Evolutionary conservation across 1,284 basidiomycete species (phyloP), one percentile per base, ranked within the genome.

Genomic region (Vanrija pseudolonga): DNA sequence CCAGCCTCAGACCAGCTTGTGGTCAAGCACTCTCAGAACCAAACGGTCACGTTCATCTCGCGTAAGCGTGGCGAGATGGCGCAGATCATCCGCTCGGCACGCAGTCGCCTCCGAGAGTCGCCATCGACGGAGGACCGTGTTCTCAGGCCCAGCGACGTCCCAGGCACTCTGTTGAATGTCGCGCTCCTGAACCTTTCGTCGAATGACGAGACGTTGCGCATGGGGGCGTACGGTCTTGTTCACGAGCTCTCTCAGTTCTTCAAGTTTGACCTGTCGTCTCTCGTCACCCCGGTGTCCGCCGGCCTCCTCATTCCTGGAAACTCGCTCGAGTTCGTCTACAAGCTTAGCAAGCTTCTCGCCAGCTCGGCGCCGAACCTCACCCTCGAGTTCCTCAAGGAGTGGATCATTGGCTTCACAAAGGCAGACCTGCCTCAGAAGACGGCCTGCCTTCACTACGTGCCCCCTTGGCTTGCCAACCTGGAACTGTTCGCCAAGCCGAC

Each of bases 391-490:
- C 79, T 94, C 52, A 84, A 85, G 19, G 90, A 93, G 74, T 87
- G 92, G 47, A 83, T 84, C 24, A 80, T 82, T 4, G 75, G 76
- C 2, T 78, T 76, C 45, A 54, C 60, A 24, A 80, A 82, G 23
- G 82, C 88, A 72, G 81, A 84, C 53, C 84, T 61, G n/a, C 75
- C 81, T 2, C 84, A 85, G 53, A 84, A 85, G 51, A 82, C 88
- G 24, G 82, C 82, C 50, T 90, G 85, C 64, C 72, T 92, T 18
- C 84, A 87, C 57, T 92, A 91, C 66, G 81, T 93, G 77, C 83
- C 82, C 43, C 89, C 91, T 3, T 95, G 91, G 91, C 81, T 94
- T 45, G 84, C 82, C 69, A 92, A 93, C 66, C 77, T 95, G 3
- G 79, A 83, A 2, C 70, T 78, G 19, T 92, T 89, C 63, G 82